Evolutionary conservation across 1,139 yeast species (phyloP).

Genomic region (Pneumocystis jirovecii): DNA sequence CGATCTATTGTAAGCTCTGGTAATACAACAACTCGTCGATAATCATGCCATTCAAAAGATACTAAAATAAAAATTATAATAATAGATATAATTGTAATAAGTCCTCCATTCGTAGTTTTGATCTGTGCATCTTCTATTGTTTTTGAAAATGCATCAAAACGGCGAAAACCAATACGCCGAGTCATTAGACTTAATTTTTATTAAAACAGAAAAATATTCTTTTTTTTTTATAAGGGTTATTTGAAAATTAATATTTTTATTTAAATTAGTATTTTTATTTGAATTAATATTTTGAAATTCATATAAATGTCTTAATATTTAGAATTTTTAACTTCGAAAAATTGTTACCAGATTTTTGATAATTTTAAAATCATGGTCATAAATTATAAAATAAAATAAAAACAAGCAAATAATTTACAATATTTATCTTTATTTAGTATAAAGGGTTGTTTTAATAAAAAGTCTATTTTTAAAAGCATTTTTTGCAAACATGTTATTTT

Average conservation of each 20-base stretch:
- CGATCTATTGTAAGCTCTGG: slow-evolving; percentile 85
- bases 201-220: not conserved
- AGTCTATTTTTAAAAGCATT: no score
- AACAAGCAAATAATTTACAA: no score
- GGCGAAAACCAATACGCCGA: slow-evolving; percentile 6
- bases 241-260: not conserved
- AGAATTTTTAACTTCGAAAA: no score
- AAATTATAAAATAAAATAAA: no score
- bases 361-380: no score
- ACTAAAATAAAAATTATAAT: slow-evolving; percentile 48
- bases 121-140: slow-evolving; percentile 88
- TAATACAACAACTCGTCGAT: slow-evolving; percentile 46
- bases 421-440: no score
- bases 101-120: slow-evolving; percentile 77
- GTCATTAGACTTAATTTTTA: not conserved
- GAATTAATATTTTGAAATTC: not conserved
- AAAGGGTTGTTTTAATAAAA: no score
- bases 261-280: no score
- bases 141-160: slow-evolving; percentile 81
- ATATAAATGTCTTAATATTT: not conserved
- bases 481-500: no score
- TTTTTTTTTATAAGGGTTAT: not conserved
- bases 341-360: no score
- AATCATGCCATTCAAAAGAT: slow-evolving; percentile 61
- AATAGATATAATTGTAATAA: slow-evolving; percentile 62